Base-by-base conservation (phyloP, 2,329 filamentous ascomycete genomes). In the Fusarium compactum region DNA sequence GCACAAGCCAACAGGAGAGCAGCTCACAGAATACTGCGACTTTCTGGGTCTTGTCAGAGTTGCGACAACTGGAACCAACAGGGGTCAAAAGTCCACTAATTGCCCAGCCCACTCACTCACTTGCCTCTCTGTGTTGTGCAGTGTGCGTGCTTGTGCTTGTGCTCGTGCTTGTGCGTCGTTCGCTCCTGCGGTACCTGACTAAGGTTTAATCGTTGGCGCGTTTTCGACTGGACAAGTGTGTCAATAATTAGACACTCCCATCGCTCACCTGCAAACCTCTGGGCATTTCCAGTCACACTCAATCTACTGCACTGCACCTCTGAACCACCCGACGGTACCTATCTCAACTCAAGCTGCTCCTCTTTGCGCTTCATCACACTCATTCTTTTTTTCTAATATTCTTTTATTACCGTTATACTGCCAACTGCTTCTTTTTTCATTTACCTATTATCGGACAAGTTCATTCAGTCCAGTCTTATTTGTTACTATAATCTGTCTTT, bases 211-310 rank as follows among this genome's bases (percentile, higher is more conserved):
- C 25, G 57, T 32, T 62, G 58, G 63, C 62, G 29, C 48, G 44
- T 54, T 56, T 51, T 56, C 52, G 50, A 56, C 57, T 54, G 38
- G 40, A 59, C 40, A 40, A 54, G 61, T 64, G 65, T 65, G 67
- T 68, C 70, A 64, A 69, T 60, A 70, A 67, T 69, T 67, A 68
- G 67, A 71, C 67, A 62, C 62, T 38, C 41, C 38, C 24, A 38
- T 60, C 63, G 61, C 59, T 34, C 59, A 52, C 60, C 65, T 45
- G 57, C 61, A 51, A 22, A 53, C 50, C 44, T 69, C 67, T 67
- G 55, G 67, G 62, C 55, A 69, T 65, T 71, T 67, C 38, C 29
- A 45, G 48, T 71, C 51, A 58, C 55, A 65, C 34, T 38, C 34
- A 38, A 38, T 38, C 34, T 38, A 38, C 34, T 38, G 34, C 34